Percentiles rank a stretch among this genome's conserved stretches.
phyloP scores from a whole-genome alignment of 805 yeast genomes.

The Yamadazyma akitaensis region DNA sequence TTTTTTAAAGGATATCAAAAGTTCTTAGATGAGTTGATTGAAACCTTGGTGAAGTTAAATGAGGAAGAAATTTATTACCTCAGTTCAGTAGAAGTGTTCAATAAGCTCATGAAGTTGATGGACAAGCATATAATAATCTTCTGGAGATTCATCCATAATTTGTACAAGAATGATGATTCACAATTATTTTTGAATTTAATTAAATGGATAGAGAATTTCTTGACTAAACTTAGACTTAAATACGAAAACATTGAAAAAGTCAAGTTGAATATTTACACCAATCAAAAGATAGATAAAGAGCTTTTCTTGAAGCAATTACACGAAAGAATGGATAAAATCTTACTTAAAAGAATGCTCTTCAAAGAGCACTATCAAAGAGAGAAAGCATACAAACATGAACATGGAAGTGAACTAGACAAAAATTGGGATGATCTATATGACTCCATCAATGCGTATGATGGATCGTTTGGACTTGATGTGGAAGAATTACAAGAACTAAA shows the following conservation, averaged over 20 bases:
- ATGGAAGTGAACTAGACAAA: conserved; percentile 21
- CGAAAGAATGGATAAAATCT: conserved; percentile 32
- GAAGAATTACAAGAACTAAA: conserved; percentile 47
- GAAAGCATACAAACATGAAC: conserved; percentile 16
- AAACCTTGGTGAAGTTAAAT: conserved; percentile 59
- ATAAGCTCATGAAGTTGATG: conserved; percentile 60
- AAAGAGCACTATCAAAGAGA: conserved; percentile 26
- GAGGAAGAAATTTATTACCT: conserved; percentile 46
- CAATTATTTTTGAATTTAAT: conserved; percentile 70
- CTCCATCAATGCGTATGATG: conserved; percentile 24
- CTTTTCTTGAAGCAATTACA: conserved; percentile 39
- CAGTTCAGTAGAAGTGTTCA: conserved; percentile 58
- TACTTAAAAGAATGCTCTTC: conserved; percentile 37
- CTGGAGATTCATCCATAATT: conserved; percentile 73
- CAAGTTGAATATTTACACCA: conserved; percentile 21
- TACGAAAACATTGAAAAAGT: conserved; percentile 39
- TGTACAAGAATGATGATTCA: conserved; percentile 73
- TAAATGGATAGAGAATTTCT: conserved; percentile 67
- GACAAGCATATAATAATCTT: conserved; percentile 70
- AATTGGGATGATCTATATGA: conserved; percentile 47
- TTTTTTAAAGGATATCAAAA: conserved; percentile 36
- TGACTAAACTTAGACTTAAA: conserved; percentile 62
- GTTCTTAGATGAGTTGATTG: conserved; percentile 53
- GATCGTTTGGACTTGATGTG: conserved; percentile 35
- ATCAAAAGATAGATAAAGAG: conserved; percentile 25